phyloP scores from a whole-genome alignment of 2,329 filamentous ascomycete species.

The Trichoderma afroharzianum region DNA sequence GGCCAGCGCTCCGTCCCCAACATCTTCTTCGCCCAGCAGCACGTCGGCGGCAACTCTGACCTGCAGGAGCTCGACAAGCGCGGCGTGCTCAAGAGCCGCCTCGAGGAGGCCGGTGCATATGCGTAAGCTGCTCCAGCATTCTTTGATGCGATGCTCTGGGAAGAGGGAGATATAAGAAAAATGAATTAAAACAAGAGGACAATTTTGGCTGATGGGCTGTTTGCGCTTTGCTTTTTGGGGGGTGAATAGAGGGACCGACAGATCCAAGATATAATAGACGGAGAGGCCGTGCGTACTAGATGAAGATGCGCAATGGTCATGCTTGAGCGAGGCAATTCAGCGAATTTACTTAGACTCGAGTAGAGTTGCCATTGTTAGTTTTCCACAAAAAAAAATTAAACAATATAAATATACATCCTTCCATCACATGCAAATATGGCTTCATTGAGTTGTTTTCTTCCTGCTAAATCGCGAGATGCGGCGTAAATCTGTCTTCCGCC shows the following conservation, averaged over 20 bases:
- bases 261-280: not conserved
- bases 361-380: not conserved
- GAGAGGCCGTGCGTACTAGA: no score
- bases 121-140: slow-evolving; percentile 32
- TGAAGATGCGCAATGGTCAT: not conserved
- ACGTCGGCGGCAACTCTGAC: slow-evolving; percentile 96
- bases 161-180: not conserved
- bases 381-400: not conserved
- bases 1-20: slow-evolving; percentile 90
- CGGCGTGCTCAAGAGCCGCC: slow-evolving; percentile 39
- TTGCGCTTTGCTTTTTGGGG: not conserved
- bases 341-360: not conserved
- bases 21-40: slow-evolving; percentile 85
- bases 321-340: not conserved
- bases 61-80: slow-evolving; percentile 56
- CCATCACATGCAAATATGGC: not conserved
- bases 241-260: not conserved
- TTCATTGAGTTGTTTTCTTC: not conserved
- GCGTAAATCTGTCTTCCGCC: not conserved
- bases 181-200: not conserved
- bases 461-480: not conserved
- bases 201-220: slow-evolving; percentile 9
- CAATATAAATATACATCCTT: not conserved
- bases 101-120: slow-evolving; percentile 42
- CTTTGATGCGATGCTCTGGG: not conserved